A percentile compares a stretch with the other conserved stretches of the same genome.
Conservation (phyloP, 179 eudicot species). For the Drosera spatulata region DNA sequence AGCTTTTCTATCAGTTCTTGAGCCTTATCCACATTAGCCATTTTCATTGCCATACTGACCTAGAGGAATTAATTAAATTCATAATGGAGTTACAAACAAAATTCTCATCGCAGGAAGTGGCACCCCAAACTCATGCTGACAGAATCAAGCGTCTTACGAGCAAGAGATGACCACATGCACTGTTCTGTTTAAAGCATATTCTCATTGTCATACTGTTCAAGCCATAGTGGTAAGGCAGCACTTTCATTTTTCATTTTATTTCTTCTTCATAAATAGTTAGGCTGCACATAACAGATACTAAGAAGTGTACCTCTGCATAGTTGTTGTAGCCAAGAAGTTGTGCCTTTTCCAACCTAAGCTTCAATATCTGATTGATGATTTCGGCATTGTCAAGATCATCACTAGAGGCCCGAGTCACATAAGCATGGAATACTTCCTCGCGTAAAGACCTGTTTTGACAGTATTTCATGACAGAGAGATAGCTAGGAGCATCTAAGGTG, state of each 20-base stretch:
- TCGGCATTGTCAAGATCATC: constrained; percentile 87
- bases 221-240: too few species aligned
- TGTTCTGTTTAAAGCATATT: too few species aligned
- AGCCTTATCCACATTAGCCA: constrained; percentile 96
- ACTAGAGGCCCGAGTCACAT: constrained; percentile 83
- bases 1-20: constrained; percentile 88
- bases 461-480: constrained; percentile 89
- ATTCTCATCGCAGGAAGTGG: not conserved
- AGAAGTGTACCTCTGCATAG: constrained; percentile 72
- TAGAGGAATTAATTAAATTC: constrained; percentile 16
- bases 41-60: constrained; percentile 99
- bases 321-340: constrained; percentile 85
- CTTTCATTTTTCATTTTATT: too few species aligned
- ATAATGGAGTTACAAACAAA: not conserved
- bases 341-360: constrained; percentile 84
- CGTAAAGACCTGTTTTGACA: constrained; percentile 68
- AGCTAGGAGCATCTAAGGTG: constrained; percentile 93
- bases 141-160: too few species aligned
- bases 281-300: not conserved
- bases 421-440: constrained; percentile 91
- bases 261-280: too few species aligned
- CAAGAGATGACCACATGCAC: too few species aligned
- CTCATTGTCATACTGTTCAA: too few species aligned
- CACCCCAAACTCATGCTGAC: too few species aligned
- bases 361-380: constrained; percentile 75